phyloP scores from a whole-genome alignment of 2,329 filamentous ascomycete species.

The Biscogniauxia sp. region DNA sequence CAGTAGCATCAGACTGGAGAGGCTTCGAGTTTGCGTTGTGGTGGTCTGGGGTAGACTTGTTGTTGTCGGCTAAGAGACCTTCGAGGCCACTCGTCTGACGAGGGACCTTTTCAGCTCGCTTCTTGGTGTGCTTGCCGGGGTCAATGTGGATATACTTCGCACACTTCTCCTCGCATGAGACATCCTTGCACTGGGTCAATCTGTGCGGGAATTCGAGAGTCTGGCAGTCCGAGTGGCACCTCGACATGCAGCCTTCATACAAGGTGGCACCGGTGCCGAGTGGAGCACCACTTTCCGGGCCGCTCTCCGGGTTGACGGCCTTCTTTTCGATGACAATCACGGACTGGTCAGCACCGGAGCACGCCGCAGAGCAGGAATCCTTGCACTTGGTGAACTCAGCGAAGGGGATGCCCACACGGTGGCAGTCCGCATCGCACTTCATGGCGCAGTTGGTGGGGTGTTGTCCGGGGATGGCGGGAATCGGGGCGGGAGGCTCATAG shows the following conservation, averaged over 20 bases:
- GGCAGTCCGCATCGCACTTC: neutral
- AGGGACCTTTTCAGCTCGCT: neutral
- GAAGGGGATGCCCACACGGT: neutral
- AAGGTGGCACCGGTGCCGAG: neutral
- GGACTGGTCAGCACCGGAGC: too few species aligned
- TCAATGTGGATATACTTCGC: neutral
- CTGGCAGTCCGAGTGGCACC: neutral
- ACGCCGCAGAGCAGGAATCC: too few species aligned
- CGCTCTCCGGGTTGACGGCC: neutral
- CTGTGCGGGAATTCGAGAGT: neutral
- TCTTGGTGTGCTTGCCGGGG: neutral
- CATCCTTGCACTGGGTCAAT: neutral
- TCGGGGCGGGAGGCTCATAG: too few species aligned
- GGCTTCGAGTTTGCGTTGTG: neutral
- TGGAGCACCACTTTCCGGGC: neutral
- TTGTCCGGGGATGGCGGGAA: too few species aligned
- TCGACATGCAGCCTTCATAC: neutral
- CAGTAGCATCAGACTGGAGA: neutral
- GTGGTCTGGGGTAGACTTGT: too few species aligned
- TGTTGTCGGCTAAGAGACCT: conserved; percentile 3
- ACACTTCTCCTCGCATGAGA: neutral
- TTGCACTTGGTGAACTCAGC: neutral
- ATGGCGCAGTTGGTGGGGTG: neutral
- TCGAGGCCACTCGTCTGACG: neutral
- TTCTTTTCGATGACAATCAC: neutral